A percentile compares a stretch with the other conserved stretches of the same genome.
Evolutionary conservation across 2,329 filamentous ascomycete genomes (phyloP).

Genomic region (Arthrinium phaeospermum): DNA sequence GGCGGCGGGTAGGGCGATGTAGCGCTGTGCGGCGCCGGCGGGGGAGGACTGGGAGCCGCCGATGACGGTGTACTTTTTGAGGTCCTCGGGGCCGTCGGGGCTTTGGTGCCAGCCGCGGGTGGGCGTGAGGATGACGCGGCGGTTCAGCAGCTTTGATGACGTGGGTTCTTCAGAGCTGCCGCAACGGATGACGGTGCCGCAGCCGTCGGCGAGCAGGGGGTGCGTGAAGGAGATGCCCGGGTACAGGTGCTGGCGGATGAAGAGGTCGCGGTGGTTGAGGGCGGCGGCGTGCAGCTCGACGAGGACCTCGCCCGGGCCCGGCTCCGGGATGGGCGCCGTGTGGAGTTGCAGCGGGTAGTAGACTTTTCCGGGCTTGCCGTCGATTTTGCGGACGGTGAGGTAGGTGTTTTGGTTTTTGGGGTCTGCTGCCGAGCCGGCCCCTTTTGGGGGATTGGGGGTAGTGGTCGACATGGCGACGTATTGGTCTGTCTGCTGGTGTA

Average conservation of each 20-base stretch:
- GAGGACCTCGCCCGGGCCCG: slow-evolving; percentile 71
- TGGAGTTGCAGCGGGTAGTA: slow-evolving; percentile 78
- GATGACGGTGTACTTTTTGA: slow-evolving; percentile 63
- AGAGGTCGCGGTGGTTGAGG: slow-evolving; percentile 94
- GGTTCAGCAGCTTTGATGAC: slow-evolving; percentile 59
- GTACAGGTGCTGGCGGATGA: slow-evolving; percentile 91
- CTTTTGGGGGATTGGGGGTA: neutral
- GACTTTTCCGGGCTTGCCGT: slow-evolving; percentile 86
- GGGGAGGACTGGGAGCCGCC: slow-evolving; percentile 71
- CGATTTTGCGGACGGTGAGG: slow-evolving; percentile 70
- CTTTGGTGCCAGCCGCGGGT: slow-evolving; percentile 77
- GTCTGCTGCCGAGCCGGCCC: neutral
- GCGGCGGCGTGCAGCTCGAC: slow-evolving; percentile 79
- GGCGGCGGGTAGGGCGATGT: slow-evolving; percentile 67
- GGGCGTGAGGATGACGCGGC: slow-evolving; percentile 80
- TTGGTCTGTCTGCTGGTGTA: too few relatives aligned
- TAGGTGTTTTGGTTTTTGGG: slow-evolving; percentile 36
- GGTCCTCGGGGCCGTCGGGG: slow-evolving; percentile 74
- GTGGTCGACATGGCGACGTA: neutral
- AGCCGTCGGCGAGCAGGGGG: slow-evolving; percentile 83
- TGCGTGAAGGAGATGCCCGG: slow-evolving; percentile 80
- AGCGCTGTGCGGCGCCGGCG: slow-evolving; percentile 77
- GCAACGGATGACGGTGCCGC: slow-evolving; percentile 72
- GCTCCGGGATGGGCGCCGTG: slow-evolving; percentile 65
- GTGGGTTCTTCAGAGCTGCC: slow-evolving; percentile 46